A percentile compares a stretch with the other conserved stretches of the same genome.
phyloP scores from a whole-genome alignment of 768 basidiomycete genomes.

The Tricholoma flavovirens region DNA sequence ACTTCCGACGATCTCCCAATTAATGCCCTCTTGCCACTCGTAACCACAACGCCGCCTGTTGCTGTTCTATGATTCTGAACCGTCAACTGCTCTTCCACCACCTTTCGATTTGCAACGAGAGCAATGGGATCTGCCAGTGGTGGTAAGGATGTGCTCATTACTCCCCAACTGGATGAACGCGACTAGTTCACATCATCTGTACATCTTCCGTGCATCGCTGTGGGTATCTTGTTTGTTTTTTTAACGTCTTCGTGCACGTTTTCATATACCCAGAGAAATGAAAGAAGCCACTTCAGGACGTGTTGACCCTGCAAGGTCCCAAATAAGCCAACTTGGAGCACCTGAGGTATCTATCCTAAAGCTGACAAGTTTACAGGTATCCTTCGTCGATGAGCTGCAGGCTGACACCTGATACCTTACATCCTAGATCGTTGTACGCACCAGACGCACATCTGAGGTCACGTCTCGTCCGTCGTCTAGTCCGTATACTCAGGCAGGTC shows the following conservation, averaged over 20 bases:
- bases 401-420: no score
- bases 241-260: not conserved
- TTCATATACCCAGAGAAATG: not conserved
- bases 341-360: not conserved
- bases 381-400: not conserved
- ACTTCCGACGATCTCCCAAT: no score
- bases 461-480: not conserved
- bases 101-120: not conserved
- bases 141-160: not conserved
- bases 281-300: conserved; percentile 1
- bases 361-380: not conserved
- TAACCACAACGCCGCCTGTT: no score
- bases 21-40: no score
- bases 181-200: no score
- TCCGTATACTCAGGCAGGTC: not conserved
- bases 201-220: not conserved
- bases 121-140: not conserved
- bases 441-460: not conserved
- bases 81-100: not conserved
- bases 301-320: not conserved
- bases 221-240: not conserved
- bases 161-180: not conserved
- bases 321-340: not conserved
- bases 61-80: no score
- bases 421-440: no score